Evolutionary conservation across 768 basidiomycete species (phyloP).

Genomic region (Gautieria morchelliformis): DNA sequence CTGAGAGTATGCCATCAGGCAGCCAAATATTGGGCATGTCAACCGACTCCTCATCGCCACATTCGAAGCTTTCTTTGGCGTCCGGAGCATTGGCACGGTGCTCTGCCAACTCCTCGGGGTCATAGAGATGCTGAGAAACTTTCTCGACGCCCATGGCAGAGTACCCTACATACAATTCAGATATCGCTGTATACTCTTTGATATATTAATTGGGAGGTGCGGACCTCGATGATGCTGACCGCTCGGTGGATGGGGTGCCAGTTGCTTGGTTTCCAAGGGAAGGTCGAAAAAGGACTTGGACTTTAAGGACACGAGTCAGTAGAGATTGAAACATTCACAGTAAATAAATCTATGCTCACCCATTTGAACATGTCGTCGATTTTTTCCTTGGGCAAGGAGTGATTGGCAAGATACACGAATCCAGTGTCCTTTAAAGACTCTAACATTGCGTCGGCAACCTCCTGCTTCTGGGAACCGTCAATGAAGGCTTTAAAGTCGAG

Average conservation of each 20-base stretch:
- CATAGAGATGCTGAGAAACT: constrained; percentile 28
- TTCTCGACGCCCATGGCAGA: constrained; percentile 35
- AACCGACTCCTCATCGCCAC: constrained; percentile 31
- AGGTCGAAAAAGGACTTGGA: constrained; percentile 30
- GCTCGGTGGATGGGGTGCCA: constrained; percentile 36
- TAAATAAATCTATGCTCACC: constrained; percentile 22
- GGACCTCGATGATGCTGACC: constrained; percentile 37
- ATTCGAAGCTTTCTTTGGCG: constrained; percentile 47
- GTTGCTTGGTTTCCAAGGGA: constrained; percentile 28
- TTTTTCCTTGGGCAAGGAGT: constrained; percentile 28
- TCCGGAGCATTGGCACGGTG: constrained; percentile 25
- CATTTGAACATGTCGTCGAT: constrained; percentile 32
- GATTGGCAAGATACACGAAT: constrained; percentile 39
- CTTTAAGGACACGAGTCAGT: constrained; percentile 17
- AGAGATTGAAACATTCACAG: neutral
- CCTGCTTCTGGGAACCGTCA: constrained; percentile 28
- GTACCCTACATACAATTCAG: constrained; percentile 11
- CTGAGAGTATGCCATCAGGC: constrained; percentile 40
- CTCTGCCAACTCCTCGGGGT: constrained; percentile 20
- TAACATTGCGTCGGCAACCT: constrained; percentile 32
- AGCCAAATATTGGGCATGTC: constrained; percentile 50
- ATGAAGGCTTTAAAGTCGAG: constrained; percentile 37
- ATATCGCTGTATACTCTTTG: neutral
- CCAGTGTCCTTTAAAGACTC: constrained; percentile 37
- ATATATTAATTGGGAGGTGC: neutral